Evolutionary conservation across 345 rosid genomes (phyloP), one percentile per base, ranked within the genome.

Genomic region (Brassica juncea): DNA sequence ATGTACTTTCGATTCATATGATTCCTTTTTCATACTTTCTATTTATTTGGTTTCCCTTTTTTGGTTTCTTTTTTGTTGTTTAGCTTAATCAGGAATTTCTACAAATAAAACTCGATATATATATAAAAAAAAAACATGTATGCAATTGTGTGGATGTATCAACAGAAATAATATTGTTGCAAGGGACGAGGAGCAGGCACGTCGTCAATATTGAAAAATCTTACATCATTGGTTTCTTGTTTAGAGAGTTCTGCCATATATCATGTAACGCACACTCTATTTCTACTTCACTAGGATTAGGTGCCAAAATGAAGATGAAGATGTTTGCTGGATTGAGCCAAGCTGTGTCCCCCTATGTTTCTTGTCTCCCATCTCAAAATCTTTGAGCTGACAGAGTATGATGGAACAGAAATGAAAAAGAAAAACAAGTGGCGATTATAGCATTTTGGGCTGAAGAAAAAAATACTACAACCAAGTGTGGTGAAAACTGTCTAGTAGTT

Each of bases 61-160:
- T 60, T 11, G 16, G 35, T 19, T 69, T 14, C 70, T 47, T 61
- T 62, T 52, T 70, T 68, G 59, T 27, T 63, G 65, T 54, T 35
- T 77, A 69, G 70, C 74, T 77, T n/a, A 44, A 44, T 69, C 9
- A 47, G 62, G 74, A 60, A 19, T 31, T 49, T 73, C 6, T 44
- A 15, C 72, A 66, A 32, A 34, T 23, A 32, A 34, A 49, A 52
- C 23, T 32, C 9, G n/a, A 35, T 42, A 25, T 58, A 25, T 8
- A 34, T 5, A 32, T 3, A 14, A 14, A n/a, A 14, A 14, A n/a
- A 23, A 31, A 32, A 28, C 4, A 12, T 61, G 66, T 4, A 35
- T 70, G 47, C 7, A 70, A 19, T 12, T 44, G n/a, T 44, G 15
- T 12, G 16, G 55, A 39, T 37, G 44, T 9, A 37, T 37, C 44